Conservation (phyloP, 2,329 filamentous ascomycete genomes). For the Penicillium sp. region DNA sequence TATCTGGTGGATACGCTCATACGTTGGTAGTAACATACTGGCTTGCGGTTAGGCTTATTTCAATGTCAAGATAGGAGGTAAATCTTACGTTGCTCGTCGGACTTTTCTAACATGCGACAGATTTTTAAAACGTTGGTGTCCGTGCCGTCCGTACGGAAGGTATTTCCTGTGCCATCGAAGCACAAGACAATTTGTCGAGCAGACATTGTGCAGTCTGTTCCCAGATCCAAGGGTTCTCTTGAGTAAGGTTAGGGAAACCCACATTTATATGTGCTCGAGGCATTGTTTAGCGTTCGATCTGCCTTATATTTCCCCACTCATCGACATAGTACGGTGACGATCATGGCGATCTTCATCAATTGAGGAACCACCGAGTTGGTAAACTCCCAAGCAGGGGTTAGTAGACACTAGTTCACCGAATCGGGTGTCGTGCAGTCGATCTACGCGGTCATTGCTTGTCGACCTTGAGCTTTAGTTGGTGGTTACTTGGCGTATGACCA, state of each 20-base stretch:
- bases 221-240: background rate
- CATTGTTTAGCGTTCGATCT: background rate
- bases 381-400: background rate
- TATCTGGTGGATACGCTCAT: background rate
- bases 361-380: background rate
- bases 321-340: background rate
- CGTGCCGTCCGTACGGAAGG: constrained; percentile 37
- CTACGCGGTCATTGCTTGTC: background rate
- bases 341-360: background rate
- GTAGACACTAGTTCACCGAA: background rate
- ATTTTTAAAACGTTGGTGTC: constrained; percentile 46
- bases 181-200: constrained; percentile 24
- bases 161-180: constrained; percentile 44
- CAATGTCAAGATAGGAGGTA: too few species aligned
- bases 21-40: constrained; percentile 32
- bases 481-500: background rate
- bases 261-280: background rate
- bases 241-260: background rate
- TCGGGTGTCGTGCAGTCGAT: background rate
- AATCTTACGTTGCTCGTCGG: constrained; percentile 24
- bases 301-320: background rate
- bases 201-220: background rate
- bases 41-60: background rate
- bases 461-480: background rate
- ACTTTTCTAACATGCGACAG: constrained; percentile 39